Conservation (phyloP, 2,329 filamentous ascomycete species). For the Chaetomium sp. region DNA sequence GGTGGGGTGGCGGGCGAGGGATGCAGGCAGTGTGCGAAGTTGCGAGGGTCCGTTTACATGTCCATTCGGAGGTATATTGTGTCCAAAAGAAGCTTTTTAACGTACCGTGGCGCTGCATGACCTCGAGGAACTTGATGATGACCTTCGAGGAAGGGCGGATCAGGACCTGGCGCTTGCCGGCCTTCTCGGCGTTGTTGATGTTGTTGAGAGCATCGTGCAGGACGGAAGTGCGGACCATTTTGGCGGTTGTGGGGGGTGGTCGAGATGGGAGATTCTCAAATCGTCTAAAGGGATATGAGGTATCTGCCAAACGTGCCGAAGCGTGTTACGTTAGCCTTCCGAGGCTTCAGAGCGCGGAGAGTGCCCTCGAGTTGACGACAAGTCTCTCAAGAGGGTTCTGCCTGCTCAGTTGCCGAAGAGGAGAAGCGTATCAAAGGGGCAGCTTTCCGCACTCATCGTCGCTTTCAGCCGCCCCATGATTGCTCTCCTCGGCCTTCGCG, state of each 20-base stretch:
- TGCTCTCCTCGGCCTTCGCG: conserved; percentile 54
- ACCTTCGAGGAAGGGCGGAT: conserved; percentile 99
- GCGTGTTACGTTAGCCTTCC: conserved; percentile 58
- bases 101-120: conserved; percentile 99
- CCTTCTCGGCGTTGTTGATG: conserved; percentile 99
- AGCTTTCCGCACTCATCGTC: conserved; percentile 2
- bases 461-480: conserved; percentile 39
- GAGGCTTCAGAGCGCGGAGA: conserved; percentile 58
- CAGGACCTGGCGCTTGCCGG: conserved; percentile 97
- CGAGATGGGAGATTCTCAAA: conserved; percentile 68
- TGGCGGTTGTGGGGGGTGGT: conserved; percentile 52
- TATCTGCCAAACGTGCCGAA: conserved; percentile 46
- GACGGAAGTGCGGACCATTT: conserved; percentile 98
- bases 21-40: conserved; percentile 18
- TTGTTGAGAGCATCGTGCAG: conserved; percentile 98
- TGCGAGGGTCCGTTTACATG: conserved; percentile 15
- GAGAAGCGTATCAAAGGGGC: conserved; percentile 52
- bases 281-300: conserved; percentile 55
- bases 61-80: neutral
- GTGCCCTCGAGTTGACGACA: conserved; percentile 49
- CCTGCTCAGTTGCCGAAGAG: conserved; percentile 58
- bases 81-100: conserved; percentile 25
- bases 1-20: no score
- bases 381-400: conserved; percentile 54
- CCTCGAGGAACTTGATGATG: conserved; percentile 97